Evolutionary conservation across 2,329 filamentous ascomycete genomes (phyloP), one percentile per base, ranked within the genome.

Genomic region (Exophiala dermatitidis): DNA sequence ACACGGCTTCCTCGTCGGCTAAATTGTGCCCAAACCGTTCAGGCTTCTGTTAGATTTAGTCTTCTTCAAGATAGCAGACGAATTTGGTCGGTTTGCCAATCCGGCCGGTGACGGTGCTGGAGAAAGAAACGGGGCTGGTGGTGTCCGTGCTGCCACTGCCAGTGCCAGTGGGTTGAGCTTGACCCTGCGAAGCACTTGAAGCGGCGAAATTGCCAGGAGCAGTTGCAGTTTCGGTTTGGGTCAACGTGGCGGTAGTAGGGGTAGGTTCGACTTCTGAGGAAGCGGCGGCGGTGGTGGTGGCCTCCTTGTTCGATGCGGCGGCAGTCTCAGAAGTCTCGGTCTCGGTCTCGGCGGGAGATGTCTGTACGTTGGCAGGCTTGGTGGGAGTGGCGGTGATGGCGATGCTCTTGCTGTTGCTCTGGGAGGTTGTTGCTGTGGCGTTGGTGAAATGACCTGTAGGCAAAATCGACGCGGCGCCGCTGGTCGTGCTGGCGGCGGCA

Each of bases 381-480:
- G 46, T 46, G 30, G 50, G 54, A 19, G 57, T 19, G 31, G 48
- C 47, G 47, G 54, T 63, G 48, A 61, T 61, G 47, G 58, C 41
- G 44, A 52, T n/a, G 43, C 44, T 41, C 19, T 19, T 19, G 19
- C 19, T 19, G 19, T 19, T 19, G 19, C 19, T 19, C 19, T 19
- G 19, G 31, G 44, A 30, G 34, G 52, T 52, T 2, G 43, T 50
- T 6, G 50, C 40, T 45, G 54, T 55, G 54, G 62, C 46, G 46
- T 53, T 51, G 56, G 63, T 68, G 43, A 70, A 69, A 69, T 31
- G 28, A 4, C 31, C 34, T 33, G 29, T 31, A n/a, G 34, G 32
- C 6, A 9, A 34, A 19, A 19, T 40, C 31, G 30, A 38, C 19
- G 12, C 19, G 29, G 37, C 38, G 28, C 33, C 19, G 50, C 32